Evolutionary conservation across 768 basidiomycete species (phyloP), one percentile per base, ranked within the genome.

Genomic region (Hirschioporus abietinus): DNA sequence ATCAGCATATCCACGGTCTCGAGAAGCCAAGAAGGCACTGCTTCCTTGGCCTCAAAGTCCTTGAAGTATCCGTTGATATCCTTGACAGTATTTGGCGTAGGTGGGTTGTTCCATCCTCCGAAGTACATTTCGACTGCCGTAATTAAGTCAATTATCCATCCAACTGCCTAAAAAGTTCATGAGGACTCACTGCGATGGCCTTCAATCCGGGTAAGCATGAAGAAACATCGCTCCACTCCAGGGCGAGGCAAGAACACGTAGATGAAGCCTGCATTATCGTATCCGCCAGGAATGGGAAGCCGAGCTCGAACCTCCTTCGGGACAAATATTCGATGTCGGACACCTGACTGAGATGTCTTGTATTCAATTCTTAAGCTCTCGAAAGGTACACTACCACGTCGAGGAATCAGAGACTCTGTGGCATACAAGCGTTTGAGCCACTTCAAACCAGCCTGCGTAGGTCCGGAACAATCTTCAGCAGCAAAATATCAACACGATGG

Each of bases 391-490:
- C 52, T 68, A 10, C 68, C 63, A 20, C 2, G 3, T 0, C 58
- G 52, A 60, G 68, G 27, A 34, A 65, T 61, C 27, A 30, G 63
- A 23, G 68, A 23, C 64, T 65, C n/a, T 8, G 34, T 23, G 36
- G 67, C 71, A 65, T 71, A 76, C 8, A 70, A 67, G 24, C 65
- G 68, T 25, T 68, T 63, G 7, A 78, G 67, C 73, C 73, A 76
- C 42, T 72, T 75, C 0, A 71, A n/a, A 24, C 74, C 76, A 18
- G 71, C 71, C 25, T 71, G 68, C 3, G 73, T 66, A 20, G 72
- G 67, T 1, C 78, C 78, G 0, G 76, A 75, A 64, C 76, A 76
- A 66, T 78, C 78, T 78, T 35, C 2, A n/a, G 42, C 62, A 63
- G 12, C n/a, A 26, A 27, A 34, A 26, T 23, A 15, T 35, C 30